Conservation (phyloP, 2,329 filamentous ascomycete genomes). For the Talaromyces sp. region DNA sequence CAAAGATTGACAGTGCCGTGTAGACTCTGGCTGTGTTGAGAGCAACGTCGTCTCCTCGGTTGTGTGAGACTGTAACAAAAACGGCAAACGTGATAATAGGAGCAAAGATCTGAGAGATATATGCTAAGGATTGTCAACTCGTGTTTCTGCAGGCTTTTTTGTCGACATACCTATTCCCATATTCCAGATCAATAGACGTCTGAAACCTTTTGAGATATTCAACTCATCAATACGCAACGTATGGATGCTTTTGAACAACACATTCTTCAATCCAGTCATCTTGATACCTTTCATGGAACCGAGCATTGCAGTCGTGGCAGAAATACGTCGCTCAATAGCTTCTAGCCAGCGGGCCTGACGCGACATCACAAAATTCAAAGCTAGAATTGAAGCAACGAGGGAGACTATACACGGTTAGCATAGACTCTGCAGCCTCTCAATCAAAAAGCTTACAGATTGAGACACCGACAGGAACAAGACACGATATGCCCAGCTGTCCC, state of each 20-base stretch:
- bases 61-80: conserved; percentile 23
- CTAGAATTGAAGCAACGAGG: conserved; percentile 33
- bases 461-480: conserved; percentile 33
- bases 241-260: conserved; percentile 39
- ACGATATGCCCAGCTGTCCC: conserved; percentile 43
- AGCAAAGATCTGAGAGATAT: conserved; percentile 41
- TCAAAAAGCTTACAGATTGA: conserved; percentile 35
- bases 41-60: conserved; percentile 20
- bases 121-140: conserved; percentile 25
- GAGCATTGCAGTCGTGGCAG: conserved; percentile 47
- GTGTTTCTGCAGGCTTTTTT: neutral
- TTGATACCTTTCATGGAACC: conserved; percentile 52
- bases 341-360: conserved; percentile 49
- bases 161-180: conserved; percentile 35
- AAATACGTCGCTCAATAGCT: conserved; percentile 49
- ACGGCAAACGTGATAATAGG: conserved; percentile 30
- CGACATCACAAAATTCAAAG: conserved; percentile 36
- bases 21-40: conserved; percentile 30
- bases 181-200: conserved; percentile 41
- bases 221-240: conserved; percentile 41
- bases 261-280: conserved; percentile 46
- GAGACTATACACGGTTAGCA: conserved; percentile 26
- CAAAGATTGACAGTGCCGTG: conserved; percentile 28
- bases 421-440: neutral
- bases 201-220: conserved; percentile 40